Evolutionary conservation across 2,329 filamentous ascomycete species (phyloP), one percentile per base, ranked within the genome.

Genomic region (Sporothrix protearum): DNA sequence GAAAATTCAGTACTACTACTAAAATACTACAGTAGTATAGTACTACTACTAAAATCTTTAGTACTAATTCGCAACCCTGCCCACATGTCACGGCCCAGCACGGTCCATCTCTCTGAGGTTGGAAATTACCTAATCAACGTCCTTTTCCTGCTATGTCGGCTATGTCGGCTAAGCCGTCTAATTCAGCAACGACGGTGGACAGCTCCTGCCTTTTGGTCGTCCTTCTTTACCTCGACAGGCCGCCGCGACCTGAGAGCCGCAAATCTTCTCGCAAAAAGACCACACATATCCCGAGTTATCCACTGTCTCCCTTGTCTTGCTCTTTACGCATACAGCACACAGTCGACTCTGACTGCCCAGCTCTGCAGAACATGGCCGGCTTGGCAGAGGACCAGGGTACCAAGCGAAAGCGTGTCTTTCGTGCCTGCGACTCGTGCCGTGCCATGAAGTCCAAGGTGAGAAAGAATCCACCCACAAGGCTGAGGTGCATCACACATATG

Each of bases 371-470:
- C n/a, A 69, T 69, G 68, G 42, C 55, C 42, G 68, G 25, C 42
- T n/a, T 70, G 30, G 33, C 70, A 25, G 70, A 70, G 9, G 51
- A 33, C 22, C 55, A 67, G 28, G 57, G 66, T 16, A 49, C 71
- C 0, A 66, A 64, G 47, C 72, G 76, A 14, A 75, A 73, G 69
- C 76, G 76, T 5, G 75, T 77, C 22, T 74, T 75, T 16, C 74
- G 75, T 19, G 76, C 76, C 25, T 77, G 76, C 57, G 73, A 77
- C 25, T 75, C 73, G 25, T 77, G 76, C 70, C 74, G 76, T 10
- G 30, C 71, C 16, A 76, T 76, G 74, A 77, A 77, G 61, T 73
- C 76, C 70, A 77, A 77, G 74, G 76, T 75, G 28, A 42, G 74
- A 12, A 25, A 12, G 14, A n/a, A 53, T 47, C 3, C 9, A 16